These are phyloP conservation scores for Neofusicoccum ribis DNA, from an alignment of 2,329 filamentous ascomycete species.

Conservation along the genomic window DNA sequence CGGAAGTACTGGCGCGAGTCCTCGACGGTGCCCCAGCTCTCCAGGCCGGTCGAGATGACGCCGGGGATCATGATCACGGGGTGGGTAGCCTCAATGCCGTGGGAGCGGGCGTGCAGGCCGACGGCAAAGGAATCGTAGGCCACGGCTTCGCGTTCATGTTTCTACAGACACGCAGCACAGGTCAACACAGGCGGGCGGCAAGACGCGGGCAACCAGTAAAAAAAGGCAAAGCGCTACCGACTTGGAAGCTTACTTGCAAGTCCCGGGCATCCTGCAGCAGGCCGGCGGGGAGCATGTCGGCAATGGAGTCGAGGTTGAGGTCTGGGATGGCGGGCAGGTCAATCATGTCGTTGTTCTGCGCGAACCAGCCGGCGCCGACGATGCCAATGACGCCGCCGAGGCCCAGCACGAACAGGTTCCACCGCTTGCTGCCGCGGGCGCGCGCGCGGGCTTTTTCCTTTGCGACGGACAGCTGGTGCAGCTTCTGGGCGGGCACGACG, in stretches of 20 bases:
- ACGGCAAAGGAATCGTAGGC: conserved; percentile 94
- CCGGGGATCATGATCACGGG: conserved; percentile 97
- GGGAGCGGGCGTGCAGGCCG: conserved; percentile 75
- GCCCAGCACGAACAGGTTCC: conserved; percentile 78
- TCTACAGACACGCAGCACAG: conserved; percentile 48
- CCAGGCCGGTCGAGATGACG: conserved; percentile 94
- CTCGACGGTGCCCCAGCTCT: conserved; percentile 88
- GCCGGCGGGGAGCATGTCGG: conserved; percentile 85
- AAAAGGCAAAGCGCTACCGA: conserved; percentile 8
- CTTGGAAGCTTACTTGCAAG: conserved; percentile 63
- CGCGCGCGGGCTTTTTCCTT: conserved; percentile 19
- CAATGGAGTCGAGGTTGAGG: conserved; percentile 77
- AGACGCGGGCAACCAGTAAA: neutral
- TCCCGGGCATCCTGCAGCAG: conserved; percentile 84
- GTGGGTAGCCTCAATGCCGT: conserved; percentile 80
- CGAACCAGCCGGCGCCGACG: conserved; percentile 85
- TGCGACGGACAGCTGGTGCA: conserved; percentile 42
- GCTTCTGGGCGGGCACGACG: conserved; percentile 53
- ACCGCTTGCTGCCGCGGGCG: conserved; percentile 58
- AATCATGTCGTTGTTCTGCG: conserved; percentile 84
- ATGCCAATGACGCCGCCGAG: conserved; percentile 90
- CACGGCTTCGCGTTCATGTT: conserved; percentile 82
- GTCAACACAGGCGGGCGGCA: neutral
- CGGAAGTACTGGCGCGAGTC: conserved; percentile 86
- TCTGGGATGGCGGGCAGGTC: conserved; percentile 72